A percentile compares a stretch with the other conserved stretches of the same genome.
These are phyloP conservation scores for Chrysoporthe puriensis DNA, from an alignment of 2,329 filamentous ascomycete species.

Conservation along the genomic window DNA sequence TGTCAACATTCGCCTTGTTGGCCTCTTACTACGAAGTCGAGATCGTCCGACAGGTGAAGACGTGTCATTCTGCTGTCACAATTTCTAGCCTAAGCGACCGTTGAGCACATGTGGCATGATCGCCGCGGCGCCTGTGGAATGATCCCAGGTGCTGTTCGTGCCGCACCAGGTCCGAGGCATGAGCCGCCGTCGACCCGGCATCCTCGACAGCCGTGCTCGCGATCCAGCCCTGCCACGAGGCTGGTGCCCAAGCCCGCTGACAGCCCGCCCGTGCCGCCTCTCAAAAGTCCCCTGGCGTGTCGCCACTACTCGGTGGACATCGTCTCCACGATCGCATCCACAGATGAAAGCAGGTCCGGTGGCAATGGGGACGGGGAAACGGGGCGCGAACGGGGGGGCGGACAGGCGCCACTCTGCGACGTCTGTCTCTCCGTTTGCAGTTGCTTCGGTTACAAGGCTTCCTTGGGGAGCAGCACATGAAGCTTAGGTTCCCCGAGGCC, in stretches of 20 bases:
- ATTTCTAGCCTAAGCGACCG: neutral
- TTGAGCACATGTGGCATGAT: no score
- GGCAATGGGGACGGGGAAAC: neutral
- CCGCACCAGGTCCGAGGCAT: neutral
- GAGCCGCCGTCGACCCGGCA: neutral
- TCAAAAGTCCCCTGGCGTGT: neutral
- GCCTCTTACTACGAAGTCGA: neutral
- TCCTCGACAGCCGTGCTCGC: no score
- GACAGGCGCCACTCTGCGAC: no score
- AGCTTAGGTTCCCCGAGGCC: neutral
- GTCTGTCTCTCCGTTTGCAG: no score
- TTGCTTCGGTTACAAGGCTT: neutral
- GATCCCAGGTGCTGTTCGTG: no score
- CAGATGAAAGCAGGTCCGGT: neutral
- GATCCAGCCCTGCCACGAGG: no score
- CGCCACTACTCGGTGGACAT: neutral
- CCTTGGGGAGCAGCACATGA: neutral
- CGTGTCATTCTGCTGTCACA: neutral
- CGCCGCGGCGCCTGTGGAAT: no score
- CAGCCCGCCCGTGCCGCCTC: no score
- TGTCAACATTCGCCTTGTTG: neutral
- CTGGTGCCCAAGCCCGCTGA: no score
- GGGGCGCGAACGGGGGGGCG: no score
- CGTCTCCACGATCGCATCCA: conserved; percentile 3
- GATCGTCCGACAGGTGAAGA: neutral